Evolutionary conservation across 495 filamentous ascomycete species (phyloP).

Genomic region (Podospora pseudocomata): DNA sequence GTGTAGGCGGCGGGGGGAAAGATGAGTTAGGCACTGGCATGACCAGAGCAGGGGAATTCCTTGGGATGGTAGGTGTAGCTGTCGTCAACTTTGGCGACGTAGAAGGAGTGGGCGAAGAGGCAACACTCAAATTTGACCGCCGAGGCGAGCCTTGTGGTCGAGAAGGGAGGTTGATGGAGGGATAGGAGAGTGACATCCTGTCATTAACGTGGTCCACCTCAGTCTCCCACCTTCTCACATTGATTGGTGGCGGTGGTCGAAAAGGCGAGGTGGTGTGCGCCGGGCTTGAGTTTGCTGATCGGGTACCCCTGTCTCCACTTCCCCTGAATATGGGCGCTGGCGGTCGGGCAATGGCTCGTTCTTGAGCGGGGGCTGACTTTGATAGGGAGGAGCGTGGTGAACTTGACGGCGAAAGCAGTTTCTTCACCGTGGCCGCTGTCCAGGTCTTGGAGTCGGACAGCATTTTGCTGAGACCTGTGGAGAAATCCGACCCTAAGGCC

Average conservation of each 20-base stretch:
- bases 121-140: neutral
- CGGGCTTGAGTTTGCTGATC: constrained; percentile 22
- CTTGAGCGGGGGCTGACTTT: neutral
- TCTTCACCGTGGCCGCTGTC: constrained; percentile 1
- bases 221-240: neutral
- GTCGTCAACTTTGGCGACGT: neutral
- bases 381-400: neutral
- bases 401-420: neutral
- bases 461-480: neutral
- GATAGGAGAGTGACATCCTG: neutral
- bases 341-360: neutral
- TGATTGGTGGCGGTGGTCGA: constrained; percentile 22
- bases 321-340: neutral
- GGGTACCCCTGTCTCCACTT: neutral
- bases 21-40: neutral
- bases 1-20: neutral
- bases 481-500: neutral
- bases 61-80: neutral
- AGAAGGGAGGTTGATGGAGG: neutral
- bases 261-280: constrained; percentile 24
- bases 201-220: neutral
- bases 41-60: neutral
- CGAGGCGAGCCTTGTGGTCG: neutral
- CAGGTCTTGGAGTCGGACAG: neutral
- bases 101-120: neutral